Evolutionary conservation across 192 early-diverging fungal genomes (phyloP).

Genomic region (Coemansia umbellata): DNA sequence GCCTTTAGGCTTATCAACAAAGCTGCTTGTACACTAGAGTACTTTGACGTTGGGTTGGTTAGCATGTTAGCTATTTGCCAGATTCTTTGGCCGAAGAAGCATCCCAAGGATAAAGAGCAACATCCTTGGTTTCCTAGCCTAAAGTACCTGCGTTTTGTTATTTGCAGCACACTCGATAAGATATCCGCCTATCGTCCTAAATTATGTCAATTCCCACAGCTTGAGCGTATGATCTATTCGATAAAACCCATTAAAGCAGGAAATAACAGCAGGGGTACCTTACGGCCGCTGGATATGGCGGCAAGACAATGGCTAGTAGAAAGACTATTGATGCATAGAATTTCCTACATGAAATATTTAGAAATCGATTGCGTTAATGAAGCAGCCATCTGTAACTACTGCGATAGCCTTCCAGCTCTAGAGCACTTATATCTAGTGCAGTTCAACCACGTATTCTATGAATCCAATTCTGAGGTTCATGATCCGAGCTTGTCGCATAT

Average conservation of each 20-base stretch:
- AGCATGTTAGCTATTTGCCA: neutral
- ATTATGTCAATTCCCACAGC: neutral
- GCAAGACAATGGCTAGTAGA: neutral
- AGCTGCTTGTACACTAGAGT: conserved; percentile 2
- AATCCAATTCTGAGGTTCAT: neutral
- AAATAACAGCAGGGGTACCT: neutral
- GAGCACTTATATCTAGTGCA: neutral
- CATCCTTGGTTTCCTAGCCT: neutral
- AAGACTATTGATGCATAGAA: neutral
- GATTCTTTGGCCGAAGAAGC: conserved; percentile 1
- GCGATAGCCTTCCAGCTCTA: neutral
- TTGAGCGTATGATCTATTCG: neutral
- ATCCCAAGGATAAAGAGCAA: neutral
- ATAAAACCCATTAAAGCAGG: neutral
- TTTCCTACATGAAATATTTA: neutral
- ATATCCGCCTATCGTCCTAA: neutral
- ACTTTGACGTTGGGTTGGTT: conserved; percentile 3
- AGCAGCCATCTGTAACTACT: neutral
- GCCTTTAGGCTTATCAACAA: conserved; percentile 1
- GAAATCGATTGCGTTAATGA: conserved; percentile 3
- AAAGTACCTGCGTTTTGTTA: neutral
- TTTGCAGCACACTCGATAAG: neutral
- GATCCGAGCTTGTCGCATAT: neutral
- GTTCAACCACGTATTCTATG: neutral
- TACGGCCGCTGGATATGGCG: neutral